A percentile compares a stretch with the other conserved stretches of the same genome.
These are phyloP conservation scores for Plantago major DNA, from an alignment of 257 asterid genomes.

Conservation along the genomic window DNA sequence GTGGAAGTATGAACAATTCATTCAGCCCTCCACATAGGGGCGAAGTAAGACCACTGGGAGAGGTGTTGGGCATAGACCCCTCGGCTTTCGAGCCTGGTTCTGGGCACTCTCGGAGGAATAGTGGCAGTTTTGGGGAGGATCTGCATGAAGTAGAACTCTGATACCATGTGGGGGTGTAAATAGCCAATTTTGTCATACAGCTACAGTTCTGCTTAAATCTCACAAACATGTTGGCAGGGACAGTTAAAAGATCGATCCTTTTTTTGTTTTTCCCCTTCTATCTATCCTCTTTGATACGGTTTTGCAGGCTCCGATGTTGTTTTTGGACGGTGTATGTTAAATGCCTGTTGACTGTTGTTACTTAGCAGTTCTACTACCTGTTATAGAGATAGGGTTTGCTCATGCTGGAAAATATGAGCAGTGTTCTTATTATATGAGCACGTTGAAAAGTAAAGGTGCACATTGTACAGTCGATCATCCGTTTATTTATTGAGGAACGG, in stretches of 20 bases:
- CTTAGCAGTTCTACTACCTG: slow-evolving; percentile 33
- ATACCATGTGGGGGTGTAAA: slow-evolving; percentile 42
- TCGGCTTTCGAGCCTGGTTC: slow-evolving; percentile 35
- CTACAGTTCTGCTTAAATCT: slow-evolving; percentile 19
- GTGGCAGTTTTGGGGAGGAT: slow-evolving; percentile 61
- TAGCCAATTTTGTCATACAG: slow-evolving; percentile 42
- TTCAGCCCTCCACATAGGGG: slow-evolving; percentile 32
- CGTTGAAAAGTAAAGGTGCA: slow-evolving; percentile 23
- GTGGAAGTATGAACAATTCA: slow-evolving; percentile 60
- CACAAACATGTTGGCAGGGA: slow-evolving; percentile 25
- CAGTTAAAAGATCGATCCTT: slow-evolving; percentile 4
- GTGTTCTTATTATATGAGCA: slow-evolving; percentile 19
- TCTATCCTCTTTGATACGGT: slow-evolving; percentile 5
- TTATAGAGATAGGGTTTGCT: slow-evolving; percentile 44
- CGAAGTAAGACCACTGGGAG: slow-evolving; percentile 47
- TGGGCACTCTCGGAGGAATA: slow-evolving; percentile 27
- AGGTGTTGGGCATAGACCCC: slow-evolving; percentile 42
- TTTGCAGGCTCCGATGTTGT: too few relatives aligned
- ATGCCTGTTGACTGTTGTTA: slow-evolving; percentile 30
- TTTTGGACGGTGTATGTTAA: slow-evolving; percentile 31
- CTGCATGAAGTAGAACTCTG: slow-evolving; percentile 93
- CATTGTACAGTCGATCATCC: slow-evolving; percentile 54
- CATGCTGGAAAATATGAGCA: slow-evolving; percentile 16
- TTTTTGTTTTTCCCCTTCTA: slow-evolving; percentile 12
- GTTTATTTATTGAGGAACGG: slow-evolving; percentile 40